These are phyloP conservation scores for Hansenula sp. DNA, from an alignment of 1,139 yeast genomes.

Conservation along the genomic window DNA sequence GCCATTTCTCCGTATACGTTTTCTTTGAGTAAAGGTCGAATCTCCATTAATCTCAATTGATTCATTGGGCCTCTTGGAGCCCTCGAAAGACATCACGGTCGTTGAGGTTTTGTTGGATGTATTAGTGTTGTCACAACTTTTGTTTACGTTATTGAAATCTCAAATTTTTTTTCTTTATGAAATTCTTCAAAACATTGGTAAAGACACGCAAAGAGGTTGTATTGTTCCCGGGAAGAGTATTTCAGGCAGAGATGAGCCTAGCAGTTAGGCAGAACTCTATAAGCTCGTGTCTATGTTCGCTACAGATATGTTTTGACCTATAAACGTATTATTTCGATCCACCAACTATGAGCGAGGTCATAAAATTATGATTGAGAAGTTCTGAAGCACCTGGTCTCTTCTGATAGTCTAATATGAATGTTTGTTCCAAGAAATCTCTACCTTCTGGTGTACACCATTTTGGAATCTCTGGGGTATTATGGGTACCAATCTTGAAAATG, in stretches of 20 bases:
- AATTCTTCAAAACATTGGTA: not conserved
- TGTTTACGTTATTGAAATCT: conserved; percentile 2
- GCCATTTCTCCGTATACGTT: conserved; percentile 1
- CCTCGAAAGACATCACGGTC: not conserved
- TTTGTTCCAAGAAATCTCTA: conserved; percentile 54
- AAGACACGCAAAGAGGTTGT: not conserved
- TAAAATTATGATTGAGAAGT: conserved; percentile 56
- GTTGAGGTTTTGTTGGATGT: not conserved
- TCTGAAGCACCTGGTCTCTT: conserved; percentile 73
- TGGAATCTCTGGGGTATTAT: conserved; percentile 73
- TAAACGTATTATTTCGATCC: too few species aligned
- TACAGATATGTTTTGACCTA: too few species aligned
- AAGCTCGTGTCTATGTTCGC: too few species aligned
- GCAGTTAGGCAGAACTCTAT: too few species aligned
- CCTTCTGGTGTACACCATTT: conserved; percentile 71
- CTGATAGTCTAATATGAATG: conserved; percentile 73
- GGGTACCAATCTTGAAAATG: conserved; percentile 85
- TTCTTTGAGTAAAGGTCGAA: not conserved
- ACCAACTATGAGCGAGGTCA: conserved; percentile 44
- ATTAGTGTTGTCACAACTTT: not conserved
- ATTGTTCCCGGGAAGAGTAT: too few species aligned
- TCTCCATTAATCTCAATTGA: not conserved
- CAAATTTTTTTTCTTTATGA: conserved; percentile 2
- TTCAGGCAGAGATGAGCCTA: too few species aligned
- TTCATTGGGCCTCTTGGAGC: not conserved